Percentiles rank a stretch among this genome's conserved stretches.
Evolutionary conservation across 257 asterid species (phyloP).

Genomic region (Galeopsis tetrahit): DNA sequence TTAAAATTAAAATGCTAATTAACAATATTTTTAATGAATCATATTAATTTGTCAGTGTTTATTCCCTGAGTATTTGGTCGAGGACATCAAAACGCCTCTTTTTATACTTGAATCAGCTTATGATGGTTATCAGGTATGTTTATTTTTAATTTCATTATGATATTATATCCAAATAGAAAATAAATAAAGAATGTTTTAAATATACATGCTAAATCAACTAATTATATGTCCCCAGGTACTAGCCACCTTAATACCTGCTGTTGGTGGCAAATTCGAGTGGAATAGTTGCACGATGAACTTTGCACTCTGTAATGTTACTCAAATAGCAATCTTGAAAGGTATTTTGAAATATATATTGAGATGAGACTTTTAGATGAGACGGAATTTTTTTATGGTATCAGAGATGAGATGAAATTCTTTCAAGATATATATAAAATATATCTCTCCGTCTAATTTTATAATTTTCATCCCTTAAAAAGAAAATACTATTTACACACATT

Average conservation of each 20-base stretch:
- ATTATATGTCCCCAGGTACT: not conserved
- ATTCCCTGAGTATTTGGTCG: constrained; percentile 45
- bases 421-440: not conserved
- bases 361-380: no score
- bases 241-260: not conserved
- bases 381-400: no score
- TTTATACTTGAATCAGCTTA: constrained; percentile 49
- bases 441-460: no score
- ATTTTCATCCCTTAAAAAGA: no score
- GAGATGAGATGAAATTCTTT: no score
- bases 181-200: no score
- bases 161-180: no score
- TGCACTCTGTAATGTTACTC: constrained; percentile 28
- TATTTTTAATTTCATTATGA: no score
- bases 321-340: constrained; percentile 34
- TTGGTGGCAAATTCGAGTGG: constrained; percentile 1
- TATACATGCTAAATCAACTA: not conserved
- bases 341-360: not conserved
- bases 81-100: constrained; percentile 43
- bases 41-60: constrained; percentile 37
- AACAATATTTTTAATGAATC: not conserved
- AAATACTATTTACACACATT: no score
- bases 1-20: not conserved
- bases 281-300: constrained; percentile 3
- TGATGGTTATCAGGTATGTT: constrained; percentile 47